A percentile compares a stretch with the other conserved stretches of the same genome.
These are phyloP conservation scores for Begonia loranthoides DNA, from an alignment of 306 rosid genomes.

Conservation along the genomic window DNA sequence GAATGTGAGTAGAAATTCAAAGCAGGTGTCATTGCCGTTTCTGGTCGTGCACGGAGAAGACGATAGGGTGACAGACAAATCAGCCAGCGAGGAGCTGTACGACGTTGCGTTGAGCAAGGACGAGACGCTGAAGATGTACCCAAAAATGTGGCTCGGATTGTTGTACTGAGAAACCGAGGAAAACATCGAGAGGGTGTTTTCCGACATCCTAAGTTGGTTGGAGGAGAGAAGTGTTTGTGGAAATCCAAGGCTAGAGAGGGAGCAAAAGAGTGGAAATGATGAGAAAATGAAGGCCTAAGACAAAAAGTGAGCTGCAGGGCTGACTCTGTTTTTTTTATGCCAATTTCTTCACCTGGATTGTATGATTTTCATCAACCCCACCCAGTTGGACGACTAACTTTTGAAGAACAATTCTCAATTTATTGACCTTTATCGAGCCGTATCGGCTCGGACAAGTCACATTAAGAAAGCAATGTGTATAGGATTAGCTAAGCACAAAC, in stretches of 20 bases:
- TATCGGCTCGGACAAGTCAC: no score
- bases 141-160: constrained; percentile 86
- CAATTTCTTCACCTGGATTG: no score
- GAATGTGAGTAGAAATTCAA: neutral
- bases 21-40: constrained; percentile 69
- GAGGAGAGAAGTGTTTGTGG: constrained; percentile 25
- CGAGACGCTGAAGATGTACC: constrained; percentile 58
- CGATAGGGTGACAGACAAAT: constrained; percentile 52
- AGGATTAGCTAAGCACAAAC: no score
- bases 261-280: constrained; percentile 37
- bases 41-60: constrained; percentile 60
- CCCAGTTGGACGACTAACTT: no score
- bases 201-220: constrained; percentile 61
- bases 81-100: constrained; percentile 45
- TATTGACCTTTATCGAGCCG: no score
- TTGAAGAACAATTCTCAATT: no score
- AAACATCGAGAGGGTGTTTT: constrained; percentile 45
- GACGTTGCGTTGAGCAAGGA: constrained; percentile 52
- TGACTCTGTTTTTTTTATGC: no score
- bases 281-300: neutral
- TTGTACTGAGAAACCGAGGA: constrained; percentile 71
- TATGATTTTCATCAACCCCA: no score
- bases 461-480: no score
- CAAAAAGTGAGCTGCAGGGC: no score
- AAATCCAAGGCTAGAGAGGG: constrained; percentile 54